Percentiles rank a stretch among this genome's conserved stretches.
These are phyloP conservation scores for Plasmopara viticola DNA, from an alignment of 352 stramenopile genomes.

Conservation along the genomic window DNA sequence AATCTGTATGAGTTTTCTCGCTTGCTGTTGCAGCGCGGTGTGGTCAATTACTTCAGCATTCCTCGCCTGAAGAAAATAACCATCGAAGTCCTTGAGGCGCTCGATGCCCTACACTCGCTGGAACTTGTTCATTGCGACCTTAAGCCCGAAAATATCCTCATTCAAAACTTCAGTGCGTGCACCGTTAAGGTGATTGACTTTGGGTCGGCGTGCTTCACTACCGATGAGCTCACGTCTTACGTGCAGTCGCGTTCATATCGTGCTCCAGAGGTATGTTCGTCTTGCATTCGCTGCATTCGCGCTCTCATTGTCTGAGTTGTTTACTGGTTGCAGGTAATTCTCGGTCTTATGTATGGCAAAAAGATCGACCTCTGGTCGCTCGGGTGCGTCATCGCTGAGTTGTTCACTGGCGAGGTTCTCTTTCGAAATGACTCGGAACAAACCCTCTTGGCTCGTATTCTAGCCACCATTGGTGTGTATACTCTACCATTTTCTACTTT, in stretches of 20 bases:
- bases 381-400: slow-evolving; percentile 82
- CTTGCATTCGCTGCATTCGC: not conserved
- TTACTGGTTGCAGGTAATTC: slow-evolving; percentile 74
- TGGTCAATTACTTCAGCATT: slow-evolving; percentile 94
- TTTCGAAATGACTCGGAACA: slow-evolving; percentile 87
- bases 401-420: slow-evolving; percentile 83
- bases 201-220: slow-evolving; percentile 93
- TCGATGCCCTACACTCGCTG: slow-evolving; percentile 85
- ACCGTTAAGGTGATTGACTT: slow-evolving; percentile 98
- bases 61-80: slow-evolving; percentile 90
- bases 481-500: not conserved
- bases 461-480: slow-evolving; percentile 54
- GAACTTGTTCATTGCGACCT: slow-evolving; percentile 97
- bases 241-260: slow-evolving; percentile 98
- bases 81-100: slow-evolving; percentile 91
- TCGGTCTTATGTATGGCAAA: slow-evolving; percentile 88
- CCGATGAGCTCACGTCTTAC: slow-evolving; percentile 94
- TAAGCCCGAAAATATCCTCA: slow-evolving; percentile 97
- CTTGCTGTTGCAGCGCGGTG: slow-evolving; percentile 56
- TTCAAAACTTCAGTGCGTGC: slow-evolving; percentile 85
- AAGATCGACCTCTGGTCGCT: slow-evolving; percentile 89
- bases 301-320: slow-evolving; percentile 47
- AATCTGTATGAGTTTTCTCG: slow-evolving; percentile 98
- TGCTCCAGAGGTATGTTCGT: slow-evolving; percentile 84
- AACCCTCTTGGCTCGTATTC: slow-evolving; percentile 91